Conservation (phyloP, 2,329 filamentous ascomycete species). For the Penicillium decumbens region DNA sequence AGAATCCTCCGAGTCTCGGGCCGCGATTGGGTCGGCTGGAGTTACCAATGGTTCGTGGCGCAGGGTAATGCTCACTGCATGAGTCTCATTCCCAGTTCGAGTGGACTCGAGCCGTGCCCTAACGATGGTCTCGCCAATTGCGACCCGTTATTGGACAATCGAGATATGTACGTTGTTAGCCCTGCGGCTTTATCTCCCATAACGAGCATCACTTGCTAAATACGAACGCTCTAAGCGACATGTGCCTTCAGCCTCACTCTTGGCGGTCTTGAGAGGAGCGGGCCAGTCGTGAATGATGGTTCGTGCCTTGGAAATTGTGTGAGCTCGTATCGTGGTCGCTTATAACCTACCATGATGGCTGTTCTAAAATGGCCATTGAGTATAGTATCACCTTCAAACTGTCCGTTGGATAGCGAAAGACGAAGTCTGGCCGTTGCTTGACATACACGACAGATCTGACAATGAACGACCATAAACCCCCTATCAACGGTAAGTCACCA, state of each 20-base stretch:
- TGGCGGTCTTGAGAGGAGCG: not conserved
- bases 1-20: not conserved
- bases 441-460: not conserved
- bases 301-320: not conserved
- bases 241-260: constrained; percentile 1
- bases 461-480: constrained; percentile 1
- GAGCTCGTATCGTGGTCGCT: not conserved
- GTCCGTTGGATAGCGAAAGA: not conserved
- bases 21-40: constrained; percentile 9
- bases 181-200: not conserved
- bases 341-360: not conserved
- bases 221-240: not conserved
- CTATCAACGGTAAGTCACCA: constrained; percentile 11
- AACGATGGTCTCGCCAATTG: constrained; percentile 7
- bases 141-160: constrained; percentile 2
- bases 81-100: not conserved
- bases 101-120: not conserved
- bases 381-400: not conserved
- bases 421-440: not conserved
- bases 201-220: not conserved
- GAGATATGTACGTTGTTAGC: constrained; percentile 2
- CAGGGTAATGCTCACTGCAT: constrained; percentile 11
- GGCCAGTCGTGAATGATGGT: not conserved
- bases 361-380: not conserved
- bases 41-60: constrained; percentile 3